Evolutionary conservation across 176 grass and related monocot species (phyloP), one percentile per base, ranked within the genome.

Genomic region (Aegilops sharonensis): DNA sequence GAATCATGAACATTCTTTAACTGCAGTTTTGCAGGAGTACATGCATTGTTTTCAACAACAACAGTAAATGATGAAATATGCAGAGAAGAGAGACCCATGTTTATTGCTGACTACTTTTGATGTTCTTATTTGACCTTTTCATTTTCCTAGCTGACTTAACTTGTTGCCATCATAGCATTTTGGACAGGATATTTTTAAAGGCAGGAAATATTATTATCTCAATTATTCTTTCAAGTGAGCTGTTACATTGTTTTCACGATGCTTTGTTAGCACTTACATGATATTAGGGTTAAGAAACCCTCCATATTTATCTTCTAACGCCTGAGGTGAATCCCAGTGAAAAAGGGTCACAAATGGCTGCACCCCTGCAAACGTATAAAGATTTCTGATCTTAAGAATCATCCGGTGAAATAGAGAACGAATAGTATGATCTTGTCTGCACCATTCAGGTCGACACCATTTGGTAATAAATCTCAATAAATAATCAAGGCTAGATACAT

Each of bases 251-350:
- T 2, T 12, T 47, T 11, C 12, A 11, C 35, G 30, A 52, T 72
- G 11, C 32, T 27, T 40, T 72, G 1, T 72, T 20, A 43, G 25
- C 25, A 52, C 91, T 89, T 52, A 93, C 91, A 91, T 72, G 15
- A 93, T 95, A 66, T 86, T 76, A 24, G 75, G 78, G 32, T 82
- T 89, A 31, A 95, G 81, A 69, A 93, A 95, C 43, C 91, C 91
- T 56, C 62, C 20, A 21, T 95, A 91, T 81, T 91, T 84, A 77
- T 93, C 78, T 84, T 95, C 91, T 52, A 95, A 72, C 25, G 78
- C 87, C 66, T 91, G 94, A 10, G 91, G 91, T 4, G 78, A 85
- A 64, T 95, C 94, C 89, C 91, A 95, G 25, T 95, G 91, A 66
- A 89, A 91, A 42, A 95, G 67, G 7, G 94, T 95, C 34, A 86